These are phyloP conservation scores for Cytospora schulzeri DNA, from an alignment of 2,329 filamentous ascomycete genomes.

Conservation along the genomic window DNA sequence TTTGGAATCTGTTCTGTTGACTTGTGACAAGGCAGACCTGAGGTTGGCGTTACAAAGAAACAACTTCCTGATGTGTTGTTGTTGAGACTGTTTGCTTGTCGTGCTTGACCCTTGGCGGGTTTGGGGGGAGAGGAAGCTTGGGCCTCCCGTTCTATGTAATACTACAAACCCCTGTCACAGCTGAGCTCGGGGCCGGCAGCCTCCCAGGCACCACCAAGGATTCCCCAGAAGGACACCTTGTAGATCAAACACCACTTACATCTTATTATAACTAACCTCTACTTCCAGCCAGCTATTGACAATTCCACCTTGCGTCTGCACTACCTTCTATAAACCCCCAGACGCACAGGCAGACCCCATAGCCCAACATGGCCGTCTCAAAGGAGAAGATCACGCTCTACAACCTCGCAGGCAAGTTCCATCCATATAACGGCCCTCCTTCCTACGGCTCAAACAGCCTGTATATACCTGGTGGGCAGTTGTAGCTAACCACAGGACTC, in stretches of 20 bases:
- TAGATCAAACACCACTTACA: slow-evolving; percentile 15
- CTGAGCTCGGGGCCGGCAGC: slow-evolving; percentile 3
- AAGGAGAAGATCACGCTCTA: slow-evolving; percentile 66
- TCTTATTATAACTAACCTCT: neutral
- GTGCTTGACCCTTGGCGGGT: neutral
- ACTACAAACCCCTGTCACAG: slow-evolving; percentile 1
- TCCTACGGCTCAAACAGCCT: slow-evolving; percentile 23
- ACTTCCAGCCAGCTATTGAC: neutral
- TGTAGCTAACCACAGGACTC: neutral
- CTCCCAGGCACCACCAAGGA: neutral
- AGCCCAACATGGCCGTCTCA: slow-evolving; percentile 43
- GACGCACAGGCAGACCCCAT: neutral
- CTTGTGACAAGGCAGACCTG: neutral
- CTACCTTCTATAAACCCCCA: neutral
- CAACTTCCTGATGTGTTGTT: slow-evolving; percentile 3
- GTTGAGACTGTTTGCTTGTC: slow-evolving; percentile 5
- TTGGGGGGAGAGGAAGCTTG: slow-evolving; percentile 11
- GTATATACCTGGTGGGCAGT: slow-evolving; percentile 24
- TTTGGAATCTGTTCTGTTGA: slow-evolving; percentile 11
- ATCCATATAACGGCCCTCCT: slow-evolving; percentile 7
- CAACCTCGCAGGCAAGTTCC: slow-evolving; percentile 61
- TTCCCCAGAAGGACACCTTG: slow-evolving; percentile 21
- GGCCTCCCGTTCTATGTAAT: neutral
- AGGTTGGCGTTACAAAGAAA: slow-evolving; percentile 12
- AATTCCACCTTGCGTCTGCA: neutral